Percentiles rank a stretch among this genome's conserved stretches.
These are phyloP conservation scores for Talaromyces sp. DNA, from an alignment of 2,329 filamentous ascomycete species.

Conservation along the genomic window DNA sequence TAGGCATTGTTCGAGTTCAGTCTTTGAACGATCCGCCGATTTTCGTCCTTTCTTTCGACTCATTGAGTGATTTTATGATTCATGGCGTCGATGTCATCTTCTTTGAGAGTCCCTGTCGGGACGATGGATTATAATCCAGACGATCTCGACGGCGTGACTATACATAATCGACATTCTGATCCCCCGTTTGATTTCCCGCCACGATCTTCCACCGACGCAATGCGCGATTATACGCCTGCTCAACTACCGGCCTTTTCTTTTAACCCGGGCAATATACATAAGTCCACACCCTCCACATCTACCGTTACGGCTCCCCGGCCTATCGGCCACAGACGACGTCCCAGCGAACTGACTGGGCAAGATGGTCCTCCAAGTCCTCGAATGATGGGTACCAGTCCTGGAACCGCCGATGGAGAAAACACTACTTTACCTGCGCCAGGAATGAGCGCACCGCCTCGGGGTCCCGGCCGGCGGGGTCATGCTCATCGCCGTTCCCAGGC, in stretches of 20 bases:
- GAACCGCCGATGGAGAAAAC: constrained; percentile 6
- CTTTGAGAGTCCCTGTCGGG: constrained; percentile 7
- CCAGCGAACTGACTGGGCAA: constrained; percentile 82
- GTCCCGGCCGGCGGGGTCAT: constrained; percentile 63
- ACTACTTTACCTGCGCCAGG: constrained; percentile 28
- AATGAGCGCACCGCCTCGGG: constrained; percentile 41
- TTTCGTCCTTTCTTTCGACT: neutral
- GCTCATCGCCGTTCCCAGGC: constrained; percentile 76
- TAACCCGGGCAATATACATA: constrained; percentile 31
- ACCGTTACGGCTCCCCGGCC: constrained; percentile 52
- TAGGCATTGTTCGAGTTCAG: neutral
- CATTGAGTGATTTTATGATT: neutral
- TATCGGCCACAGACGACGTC: constrained; percentile 66
- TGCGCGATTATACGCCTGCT: constrained; percentile 35
- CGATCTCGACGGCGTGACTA: constrained; percentile 5
- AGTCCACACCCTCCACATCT: constrained; percentile 53
- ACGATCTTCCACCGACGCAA: constrained; percentile 7
- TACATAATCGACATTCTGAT: constrained; percentile 2
- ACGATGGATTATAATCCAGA: constrained; percentile 16
- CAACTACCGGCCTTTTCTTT: constrained; percentile 39
- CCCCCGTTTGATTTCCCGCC: constrained; percentile 15
- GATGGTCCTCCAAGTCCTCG: constrained; percentile 51
- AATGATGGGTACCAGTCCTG: constrained; percentile 56
- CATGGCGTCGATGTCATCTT: constrained; percentile 12
- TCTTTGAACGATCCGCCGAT: too few relatives aligned